Percentiles rank a stretch among this genome's conserved stretches.
Evolutionary conservation across 2,329 filamentous ascomycete species (phyloP).

Genomic region (Colletotrichum musae): DNA sequence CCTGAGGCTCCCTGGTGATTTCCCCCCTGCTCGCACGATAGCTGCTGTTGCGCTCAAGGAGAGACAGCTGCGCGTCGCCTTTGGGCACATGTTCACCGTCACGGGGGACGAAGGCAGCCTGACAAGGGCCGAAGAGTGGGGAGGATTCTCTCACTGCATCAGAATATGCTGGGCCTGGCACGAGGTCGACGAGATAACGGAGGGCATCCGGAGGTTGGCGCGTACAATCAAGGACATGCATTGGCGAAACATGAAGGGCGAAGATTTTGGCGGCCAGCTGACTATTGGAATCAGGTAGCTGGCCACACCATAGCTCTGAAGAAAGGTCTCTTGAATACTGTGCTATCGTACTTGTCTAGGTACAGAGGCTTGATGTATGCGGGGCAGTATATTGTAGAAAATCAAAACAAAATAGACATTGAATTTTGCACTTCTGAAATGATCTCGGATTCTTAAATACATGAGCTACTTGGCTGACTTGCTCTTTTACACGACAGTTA

Average conservation of each 20-base stretch:
- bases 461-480: too few species aligned
- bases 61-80: slow-evolving; percentile 77
- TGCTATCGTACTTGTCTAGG: too few species aligned
- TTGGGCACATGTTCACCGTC: slow-evolving; percentile 79
- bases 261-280: slow-evolving; percentile 1
- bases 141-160: slow-evolving; percentile 70
- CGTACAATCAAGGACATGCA: slow-evolving; percentile 1
- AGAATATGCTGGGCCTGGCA: slow-evolving; percentile 83
- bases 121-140: slow-evolving; percentile 44
- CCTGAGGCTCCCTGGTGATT: slow-evolving; percentile 65
- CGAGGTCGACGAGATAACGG: slow-evolving; percentile 73
- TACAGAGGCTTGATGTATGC: too few species aligned
- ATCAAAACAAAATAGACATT: too few species aligned
- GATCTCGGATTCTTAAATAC: too few species aligned
- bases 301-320: too few species aligned
- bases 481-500: too few species aligned
- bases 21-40: slow-evolving; percentile 49
- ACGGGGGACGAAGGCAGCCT: slow-evolving; percentile 65
- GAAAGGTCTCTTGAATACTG: too few species aligned
- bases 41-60: slow-evolving; percentile 67
- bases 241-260: background rate
- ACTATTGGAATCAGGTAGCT: slow-evolving; percentile 13
- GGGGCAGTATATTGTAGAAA: too few species aligned
- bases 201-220: slow-evolving; percentile 76
- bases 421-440: too few species aligned